These are phyloP conservation scores for Candolleomyces eurysporus DNA, from an alignment of 768 basidiomycete genomes.

Conservation along the genomic window DNA sequence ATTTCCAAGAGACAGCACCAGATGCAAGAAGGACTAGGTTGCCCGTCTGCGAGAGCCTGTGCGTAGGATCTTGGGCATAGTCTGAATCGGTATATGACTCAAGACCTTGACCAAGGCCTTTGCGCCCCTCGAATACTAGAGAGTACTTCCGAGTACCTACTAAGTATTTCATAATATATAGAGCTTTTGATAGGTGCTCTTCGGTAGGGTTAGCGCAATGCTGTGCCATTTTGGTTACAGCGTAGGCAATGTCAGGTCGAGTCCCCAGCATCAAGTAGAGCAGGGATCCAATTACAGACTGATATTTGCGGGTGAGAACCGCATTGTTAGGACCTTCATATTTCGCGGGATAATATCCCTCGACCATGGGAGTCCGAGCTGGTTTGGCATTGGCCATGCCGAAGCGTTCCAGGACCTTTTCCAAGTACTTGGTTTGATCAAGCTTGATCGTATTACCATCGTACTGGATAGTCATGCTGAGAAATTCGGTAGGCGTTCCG, in stretches of 20 bases:
- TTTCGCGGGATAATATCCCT: neutral
- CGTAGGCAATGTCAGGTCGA: slow-evolving; percentile 15
- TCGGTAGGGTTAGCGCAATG: slow-evolving; percentile 6
- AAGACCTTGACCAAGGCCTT: neutral
- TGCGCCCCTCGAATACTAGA: slow-evolving; percentile 5
- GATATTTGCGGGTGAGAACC: neutral
- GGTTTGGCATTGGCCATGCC: neutral
- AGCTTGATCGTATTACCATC: slow-evolving; percentile 6
- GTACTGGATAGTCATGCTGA: slow-evolving; percentile 14
- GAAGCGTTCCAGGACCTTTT: neutral
- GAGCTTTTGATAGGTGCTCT: neutral
- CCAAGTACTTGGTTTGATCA: slow-evolving; percentile 16
- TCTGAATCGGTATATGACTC: slow-evolving; percentile 9
- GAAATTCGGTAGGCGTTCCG: slow-evolving; percentile 16
- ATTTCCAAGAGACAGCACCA: slow-evolving; percentile 16
- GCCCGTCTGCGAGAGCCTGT: slow-evolving; percentile 20
- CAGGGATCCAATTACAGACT: slow-evolving; percentile 9
- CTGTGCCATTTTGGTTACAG: slow-evolving; percentile 11
- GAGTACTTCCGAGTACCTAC: neutral
- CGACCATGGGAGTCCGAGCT: slow-evolving; percentile 4
- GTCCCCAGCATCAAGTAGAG: slow-evolving; percentile 18
- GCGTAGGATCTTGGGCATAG: slow-evolving; percentile 8
- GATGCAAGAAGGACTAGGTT: slow-evolving; percentile 17
- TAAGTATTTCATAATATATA: slow-evolving; percentile 8
- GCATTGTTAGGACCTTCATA: neutral